Conservation (phyloP, 306 rosid genomes). For the Gleditsia sinensis region DNA sequence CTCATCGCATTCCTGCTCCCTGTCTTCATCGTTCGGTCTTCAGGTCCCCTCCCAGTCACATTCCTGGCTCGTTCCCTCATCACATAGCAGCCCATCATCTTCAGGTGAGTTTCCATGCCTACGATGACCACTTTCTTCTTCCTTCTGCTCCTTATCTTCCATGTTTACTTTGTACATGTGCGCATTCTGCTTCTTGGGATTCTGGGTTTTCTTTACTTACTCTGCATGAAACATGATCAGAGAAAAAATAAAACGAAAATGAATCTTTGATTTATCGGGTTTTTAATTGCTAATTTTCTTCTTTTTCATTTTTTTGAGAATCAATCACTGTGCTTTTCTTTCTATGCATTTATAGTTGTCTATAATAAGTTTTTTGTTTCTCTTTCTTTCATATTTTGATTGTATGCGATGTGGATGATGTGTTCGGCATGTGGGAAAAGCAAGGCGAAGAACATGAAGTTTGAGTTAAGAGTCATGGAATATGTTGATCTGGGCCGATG, state of each 20-base stretch:
- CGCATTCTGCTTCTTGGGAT: neutral
- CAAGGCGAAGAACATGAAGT: neutral
- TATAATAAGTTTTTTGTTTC: neutral
- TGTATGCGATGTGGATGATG: neutral
- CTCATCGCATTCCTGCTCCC: too few species aligned
- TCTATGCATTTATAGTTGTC: neutral
- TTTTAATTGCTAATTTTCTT: neutral
- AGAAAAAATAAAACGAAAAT: neutral
- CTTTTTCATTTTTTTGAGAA: neutral
- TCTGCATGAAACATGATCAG: neutral
- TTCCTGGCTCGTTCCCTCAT: too few species aligned
- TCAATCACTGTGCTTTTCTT: neutral
- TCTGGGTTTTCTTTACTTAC: neutral
- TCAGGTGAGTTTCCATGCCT: too few species aligned
- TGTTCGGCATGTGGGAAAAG: neutral
- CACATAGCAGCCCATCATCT: too few species aligned
- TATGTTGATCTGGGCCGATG: neutral
- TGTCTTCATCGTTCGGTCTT: too few species aligned
- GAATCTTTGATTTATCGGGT: neutral
- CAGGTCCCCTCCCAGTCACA: too few species aligned
- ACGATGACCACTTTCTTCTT: constrained; percentile 33
- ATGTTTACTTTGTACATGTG: constrained; percentile 20
- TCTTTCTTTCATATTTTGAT: neutral
- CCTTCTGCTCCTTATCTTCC: constrained; percentile 57
- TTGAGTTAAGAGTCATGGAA: neutral